These are phyloP conservation scores for Penicillium paradoxum DNA, from an alignment of 495 filamentous ascomycete genomes.

Conservation along the genomic window DNA sequence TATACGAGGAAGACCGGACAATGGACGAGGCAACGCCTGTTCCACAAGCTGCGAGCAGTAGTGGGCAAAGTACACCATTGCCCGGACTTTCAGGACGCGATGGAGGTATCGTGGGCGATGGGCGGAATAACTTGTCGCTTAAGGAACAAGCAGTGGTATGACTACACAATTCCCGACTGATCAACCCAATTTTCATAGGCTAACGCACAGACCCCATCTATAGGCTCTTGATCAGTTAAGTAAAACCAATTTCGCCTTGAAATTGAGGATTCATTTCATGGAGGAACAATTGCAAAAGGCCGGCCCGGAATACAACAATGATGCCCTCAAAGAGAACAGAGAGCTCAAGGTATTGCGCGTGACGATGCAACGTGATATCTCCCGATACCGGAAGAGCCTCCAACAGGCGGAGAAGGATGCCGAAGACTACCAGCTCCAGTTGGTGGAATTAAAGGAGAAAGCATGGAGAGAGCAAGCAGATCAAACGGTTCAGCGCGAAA, in stretches of 20 bases:
- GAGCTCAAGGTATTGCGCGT: conserved; percentile 88
- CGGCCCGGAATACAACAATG: conserved; percentile 81
- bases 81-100: conserved; percentile 57
- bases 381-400: conserved; percentile 75
- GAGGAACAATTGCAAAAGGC: conserved; percentile 80
- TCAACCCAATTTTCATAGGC: neutral
- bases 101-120: conserved; percentile 62
- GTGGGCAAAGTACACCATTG: conserved; percentile 73
- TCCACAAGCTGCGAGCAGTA: conserved; percentile 71
- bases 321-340: conserved; percentile 86
- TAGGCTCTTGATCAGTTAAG: conserved; percentile 87
- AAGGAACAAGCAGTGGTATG: conserved; percentile 87
- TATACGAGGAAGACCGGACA: conserved; percentile 62
- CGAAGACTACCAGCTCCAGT: conserved; percentile 69
- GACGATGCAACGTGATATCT: conserved; percentile 80
- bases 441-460: conserved; percentile 73
- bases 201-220: conserved; percentile 14
- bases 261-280: conserved; percentile 94
- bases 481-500: conserved; percentile 55
- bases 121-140: conserved; percentile 77
- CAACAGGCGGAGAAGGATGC: conserved; percentile 73
- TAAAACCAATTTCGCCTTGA: conserved; percentile 92
- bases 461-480: conserved; percentile 68
- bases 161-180: neutral
- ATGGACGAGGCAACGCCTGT: conserved; percentile 57